A percentile compares a stretch with the other conserved stretches of the same genome.
Conservation (phyloP, 257 asterid genomes). For the Nicotiana tabacum region DNA sequence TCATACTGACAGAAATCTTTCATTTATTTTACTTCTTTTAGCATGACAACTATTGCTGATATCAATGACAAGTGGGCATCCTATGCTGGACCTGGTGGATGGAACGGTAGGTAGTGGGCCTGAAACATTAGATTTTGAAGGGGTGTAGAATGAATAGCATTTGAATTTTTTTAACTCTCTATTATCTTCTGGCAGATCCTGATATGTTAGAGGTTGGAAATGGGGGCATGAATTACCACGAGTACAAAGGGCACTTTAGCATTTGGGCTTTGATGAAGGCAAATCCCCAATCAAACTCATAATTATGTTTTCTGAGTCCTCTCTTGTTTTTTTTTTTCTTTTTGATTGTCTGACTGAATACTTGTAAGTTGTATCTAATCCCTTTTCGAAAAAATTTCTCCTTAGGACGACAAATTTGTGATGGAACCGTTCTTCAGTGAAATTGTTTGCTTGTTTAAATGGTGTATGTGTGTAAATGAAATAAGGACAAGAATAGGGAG, state of each 20-base stretch:
- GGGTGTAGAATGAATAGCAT: neutral
- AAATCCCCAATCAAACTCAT: constrained; percentile 5
- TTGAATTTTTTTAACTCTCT: neutral
- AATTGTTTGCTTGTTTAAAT: neutral
- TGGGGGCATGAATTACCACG: constrained; percentile 85
- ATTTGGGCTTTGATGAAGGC: constrained; percentile 99
- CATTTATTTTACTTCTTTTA: constrained; percentile 19
- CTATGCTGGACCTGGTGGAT: constrained; percentile 99
- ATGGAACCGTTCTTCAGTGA: neutral
- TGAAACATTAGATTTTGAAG: neutral
- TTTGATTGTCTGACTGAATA: neutral
- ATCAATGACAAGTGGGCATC: constrained; percentile 95
- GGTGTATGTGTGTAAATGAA: neutral
- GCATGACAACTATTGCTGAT: constrained; percentile 94
- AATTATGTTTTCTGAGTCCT: neutral
- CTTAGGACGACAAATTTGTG: neutral
- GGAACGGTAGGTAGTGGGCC: constrained; percentile 68
- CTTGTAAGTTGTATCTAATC: neutral
- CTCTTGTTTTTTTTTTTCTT: neutral
- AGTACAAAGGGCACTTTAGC: constrained; percentile 92
- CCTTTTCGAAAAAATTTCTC: neutral
- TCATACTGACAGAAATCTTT: neutral
- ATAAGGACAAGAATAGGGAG: neutral
- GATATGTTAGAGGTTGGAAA: constrained; percentile 99
- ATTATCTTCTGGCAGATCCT: constrained; percentile 59